A percentile compares a stretch with the other conserved stretches of the same genome.
phyloP scores from a whole-genome alignment of 2,329 filamentous ascomycete genomes.

The Emergomyces africanus region DNA sequence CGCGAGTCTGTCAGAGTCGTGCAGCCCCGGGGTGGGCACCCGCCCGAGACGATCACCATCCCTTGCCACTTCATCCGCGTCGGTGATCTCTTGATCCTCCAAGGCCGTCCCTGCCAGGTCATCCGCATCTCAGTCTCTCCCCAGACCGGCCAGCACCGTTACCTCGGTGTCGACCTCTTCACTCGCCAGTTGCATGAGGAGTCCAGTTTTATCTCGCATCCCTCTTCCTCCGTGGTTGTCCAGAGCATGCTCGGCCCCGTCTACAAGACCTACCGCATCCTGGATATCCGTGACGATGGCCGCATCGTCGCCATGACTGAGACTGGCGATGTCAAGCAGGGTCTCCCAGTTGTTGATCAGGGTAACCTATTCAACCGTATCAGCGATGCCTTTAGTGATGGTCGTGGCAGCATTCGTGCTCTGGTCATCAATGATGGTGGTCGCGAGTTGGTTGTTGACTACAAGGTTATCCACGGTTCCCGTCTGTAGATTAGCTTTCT shows the following conservation, averaged over 20 bases:
- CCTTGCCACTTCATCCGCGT: constrained; percentile 99
- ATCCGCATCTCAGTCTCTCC: constrained; percentile 98
- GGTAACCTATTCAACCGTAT: constrained; percentile 76
- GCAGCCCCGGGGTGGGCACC: constrained; percentile 36
- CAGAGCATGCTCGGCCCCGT: constrained; percentile 99
- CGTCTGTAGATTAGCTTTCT: constrained; percentile 39
- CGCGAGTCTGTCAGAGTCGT: constrained; percentile 38
- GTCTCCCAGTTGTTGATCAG: constrained; percentile 86
- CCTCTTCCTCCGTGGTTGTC: constrained; percentile 87
- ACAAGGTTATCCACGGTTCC: constrained; percentile 88
- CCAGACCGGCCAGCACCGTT: constrained; percentile 98
- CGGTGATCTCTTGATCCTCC: constrained; percentile 95
- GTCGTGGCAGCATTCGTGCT: constrained; percentile 85
- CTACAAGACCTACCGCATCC: constrained; percentile 99
- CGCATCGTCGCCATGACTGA: constrained; percentile 94
- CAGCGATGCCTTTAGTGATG: constrained; percentile 71
- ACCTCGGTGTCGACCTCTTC: constrained; percentile 99
- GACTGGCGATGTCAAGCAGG: constrained; percentile 96
- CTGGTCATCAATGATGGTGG: constrained; percentile 91
- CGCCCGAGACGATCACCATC: constrained; percentile 85
- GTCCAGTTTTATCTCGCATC: constrained; percentile 95
- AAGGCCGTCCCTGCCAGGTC: constrained; percentile 98
- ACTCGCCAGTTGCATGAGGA: constrained; percentile 99
- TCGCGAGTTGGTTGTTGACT: constrained; percentile 92
- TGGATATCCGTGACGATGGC: constrained; percentile 82